Conservation (phyloP, 2,329 filamentous ascomycete genomes). For the Xylaria sp. region DNA sequence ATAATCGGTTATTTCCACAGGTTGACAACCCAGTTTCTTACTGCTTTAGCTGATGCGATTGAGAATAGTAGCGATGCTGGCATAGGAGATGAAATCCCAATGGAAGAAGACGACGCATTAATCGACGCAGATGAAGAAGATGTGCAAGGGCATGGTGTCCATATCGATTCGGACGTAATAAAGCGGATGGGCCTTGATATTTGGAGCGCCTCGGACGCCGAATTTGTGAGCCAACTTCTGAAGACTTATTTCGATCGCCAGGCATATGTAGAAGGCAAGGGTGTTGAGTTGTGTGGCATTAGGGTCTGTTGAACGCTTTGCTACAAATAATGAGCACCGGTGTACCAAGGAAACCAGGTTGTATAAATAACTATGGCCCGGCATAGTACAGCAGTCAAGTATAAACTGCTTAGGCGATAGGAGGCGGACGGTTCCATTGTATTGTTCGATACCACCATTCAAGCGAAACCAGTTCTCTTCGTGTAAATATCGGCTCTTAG, state of each 20-base stretch:
- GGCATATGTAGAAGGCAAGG: constrained; percentile 72
- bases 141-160: constrained; percentile 56
- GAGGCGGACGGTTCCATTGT: background rate
- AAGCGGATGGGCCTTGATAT: constrained; percentile 79
- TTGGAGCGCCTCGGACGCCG: constrained; percentile 77
- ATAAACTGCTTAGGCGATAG: background rate
- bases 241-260: constrained; percentile 72
- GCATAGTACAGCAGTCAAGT: background rate
- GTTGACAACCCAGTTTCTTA: constrained; percentile 73
- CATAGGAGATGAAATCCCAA: constrained; percentile 25
- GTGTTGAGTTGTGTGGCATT: constrained; percentile 79
- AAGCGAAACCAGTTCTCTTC: background rate
- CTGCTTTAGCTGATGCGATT: constrained; percentile 70
- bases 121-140: constrained; percentile 50
- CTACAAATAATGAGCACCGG: background rate
- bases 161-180: constrained; percentile 72
- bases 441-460: constrained; percentile 1
- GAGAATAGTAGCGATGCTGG: constrained; percentile 48
- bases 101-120: constrained; percentile 42
- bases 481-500: constrained; percentile 7
- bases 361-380: constrained; percentile 6
- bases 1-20: constrained; percentile 86
- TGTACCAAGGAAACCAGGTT: constrained; percentile 4
- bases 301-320: constrained; percentile 69
- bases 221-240: constrained; percentile 72